A percentile compares a stretch with the other conserved stretches of the same genome.
phyloP scores from a whole-genome alignment of 169 alveolate species.

The Perkinsus olseni region DNA sequence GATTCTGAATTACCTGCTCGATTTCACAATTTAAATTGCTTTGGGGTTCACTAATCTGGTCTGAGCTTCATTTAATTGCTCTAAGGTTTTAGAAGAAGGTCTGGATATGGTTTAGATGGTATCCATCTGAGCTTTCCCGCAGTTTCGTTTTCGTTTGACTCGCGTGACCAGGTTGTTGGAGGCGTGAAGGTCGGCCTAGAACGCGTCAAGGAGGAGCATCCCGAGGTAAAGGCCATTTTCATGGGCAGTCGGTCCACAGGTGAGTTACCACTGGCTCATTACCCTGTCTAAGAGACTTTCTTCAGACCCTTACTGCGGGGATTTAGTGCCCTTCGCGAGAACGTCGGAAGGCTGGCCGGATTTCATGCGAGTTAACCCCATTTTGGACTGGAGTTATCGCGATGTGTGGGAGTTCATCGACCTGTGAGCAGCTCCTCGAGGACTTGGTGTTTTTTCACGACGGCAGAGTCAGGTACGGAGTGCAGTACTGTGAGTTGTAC shows the following conservation, averaged over 20 bases:
- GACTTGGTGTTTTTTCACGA: neutral
- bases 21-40: neutral
- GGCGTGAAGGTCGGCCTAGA: neutral
- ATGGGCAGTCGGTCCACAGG: neutral
- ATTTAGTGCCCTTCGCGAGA: neutral
- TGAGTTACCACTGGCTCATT: neutral
- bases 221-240: neutral
- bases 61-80: too few relatives aligned
- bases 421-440: neutral
- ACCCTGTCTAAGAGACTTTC: neutral
- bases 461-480: neutral
- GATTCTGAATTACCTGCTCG: neutral
- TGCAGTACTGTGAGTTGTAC: constrained; percentile 26
- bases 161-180: neutral
- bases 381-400: constrained; percentile 37
- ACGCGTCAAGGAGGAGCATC: neutral
- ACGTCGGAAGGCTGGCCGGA: constrained; percentile 35
- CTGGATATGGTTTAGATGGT: neutral
- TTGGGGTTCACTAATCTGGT: too few relatives aligned
- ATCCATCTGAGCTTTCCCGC: neutral
- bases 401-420: constrained; percentile 37
- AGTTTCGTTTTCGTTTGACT: neutral
- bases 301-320: neutral
- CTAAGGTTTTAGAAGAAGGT: too few relatives aligned
- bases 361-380: constrained; percentile 36